A percentile compares a stretch with the other conserved stretches of the same genome.
Evolutionary conservation across 768 basidiomycete genomes (phyloP).

Genomic region (Ephemerocybe angulata): DNA sequence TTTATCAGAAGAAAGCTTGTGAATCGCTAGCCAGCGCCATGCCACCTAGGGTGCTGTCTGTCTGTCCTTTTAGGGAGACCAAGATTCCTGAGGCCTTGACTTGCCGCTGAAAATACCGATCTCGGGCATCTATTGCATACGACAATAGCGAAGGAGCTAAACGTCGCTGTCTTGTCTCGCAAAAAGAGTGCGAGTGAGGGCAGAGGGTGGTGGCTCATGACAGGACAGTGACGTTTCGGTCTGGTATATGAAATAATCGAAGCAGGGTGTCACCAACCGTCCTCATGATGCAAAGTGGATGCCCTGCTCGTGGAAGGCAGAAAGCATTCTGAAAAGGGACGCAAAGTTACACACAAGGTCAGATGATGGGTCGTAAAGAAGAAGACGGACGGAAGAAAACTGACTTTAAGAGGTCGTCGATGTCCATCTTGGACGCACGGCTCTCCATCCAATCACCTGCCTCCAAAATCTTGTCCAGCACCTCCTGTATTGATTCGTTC

Average conservation of each 20-base stretch:
- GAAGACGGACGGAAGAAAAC: conserved; percentile 20
- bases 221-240: neutral
- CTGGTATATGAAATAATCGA: neutral
- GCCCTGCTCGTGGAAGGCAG: conserved; percentile 71
- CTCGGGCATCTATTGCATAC: neutral
- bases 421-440: conserved; percentile 89
- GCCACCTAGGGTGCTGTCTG: no score
- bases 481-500: conserved; percentile 61
- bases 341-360: neutral
- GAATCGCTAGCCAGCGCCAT: no score
- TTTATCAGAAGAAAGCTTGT: no score
- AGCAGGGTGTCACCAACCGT: neutral
- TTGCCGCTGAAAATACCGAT: neutral
- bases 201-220: neutral
- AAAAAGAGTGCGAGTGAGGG: neutral
- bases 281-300: conserved; percentile 60
- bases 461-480: conserved; percentile 68
- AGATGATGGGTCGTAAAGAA: neutral
- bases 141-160: no score
- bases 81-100: neutral
- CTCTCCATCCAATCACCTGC: conserved; percentile 72
- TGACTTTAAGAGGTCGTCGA: conserved; percentile 87
- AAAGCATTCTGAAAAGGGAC: conserved; percentile 48
- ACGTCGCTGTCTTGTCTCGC: neutral
- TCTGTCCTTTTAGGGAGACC: no score